Conservation (phyloP, 768 basidiomycete species). For the Termitomyces sp. region DNA sequence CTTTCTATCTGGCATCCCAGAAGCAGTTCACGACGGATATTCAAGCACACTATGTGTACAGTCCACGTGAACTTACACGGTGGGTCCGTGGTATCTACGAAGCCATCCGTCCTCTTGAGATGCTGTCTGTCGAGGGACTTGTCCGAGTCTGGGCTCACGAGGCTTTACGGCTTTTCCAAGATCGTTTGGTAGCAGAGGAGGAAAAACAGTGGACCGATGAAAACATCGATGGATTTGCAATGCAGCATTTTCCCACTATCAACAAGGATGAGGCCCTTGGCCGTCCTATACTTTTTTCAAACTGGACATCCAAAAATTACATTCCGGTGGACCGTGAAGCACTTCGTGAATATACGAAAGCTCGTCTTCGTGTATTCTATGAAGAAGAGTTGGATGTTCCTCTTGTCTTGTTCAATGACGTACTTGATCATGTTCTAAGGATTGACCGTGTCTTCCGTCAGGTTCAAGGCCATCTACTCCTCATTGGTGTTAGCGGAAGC, state of each 20-base stretch:
- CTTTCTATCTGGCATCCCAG: slow-evolving; percentile 92
- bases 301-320: slow-evolving; percentile 98
- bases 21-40: slow-evolving; percentile 90
- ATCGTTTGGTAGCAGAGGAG: slow-evolving; percentile 89
- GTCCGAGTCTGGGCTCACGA: slow-evolving; percentile 99
- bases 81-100: slow-evolving; percentile 98
- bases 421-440: slow-evolving; percentile 94
- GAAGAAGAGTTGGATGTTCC: slow-evolving; percentile 98
- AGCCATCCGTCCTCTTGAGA: slow-evolving; percentile 90
- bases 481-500: slow-evolving; percentile 97
- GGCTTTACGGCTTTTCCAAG: slow-evolving; percentile 94
- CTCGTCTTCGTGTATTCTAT: slow-evolving; percentile 95
- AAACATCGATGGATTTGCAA: slow-evolving; percentile 75
- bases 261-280: slow-evolving; percentile 78
- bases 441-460: slow-evolving; percentile 99
- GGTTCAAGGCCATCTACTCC: slow-evolving; percentile 90
- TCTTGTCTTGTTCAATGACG: slow-evolving; percentile 97
- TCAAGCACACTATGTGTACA: slow-evolving; percentile 99
- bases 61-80: slow-evolving; percentile 95
- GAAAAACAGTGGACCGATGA: slow-evolving; percentile 96
- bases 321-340: slow-evolving; percentile 91
- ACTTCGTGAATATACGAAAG: slow-evolving; percentile 94
- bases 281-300: slow-evolving; percentile 94
- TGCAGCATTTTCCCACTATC: slow-evolving; percentile 92
- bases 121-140: slow-evolving; percentile 89